Conservation (phyloP, 2,329 filamentous ascomycete genomes). For the Pseudocercospora fijiensis region DNA sequence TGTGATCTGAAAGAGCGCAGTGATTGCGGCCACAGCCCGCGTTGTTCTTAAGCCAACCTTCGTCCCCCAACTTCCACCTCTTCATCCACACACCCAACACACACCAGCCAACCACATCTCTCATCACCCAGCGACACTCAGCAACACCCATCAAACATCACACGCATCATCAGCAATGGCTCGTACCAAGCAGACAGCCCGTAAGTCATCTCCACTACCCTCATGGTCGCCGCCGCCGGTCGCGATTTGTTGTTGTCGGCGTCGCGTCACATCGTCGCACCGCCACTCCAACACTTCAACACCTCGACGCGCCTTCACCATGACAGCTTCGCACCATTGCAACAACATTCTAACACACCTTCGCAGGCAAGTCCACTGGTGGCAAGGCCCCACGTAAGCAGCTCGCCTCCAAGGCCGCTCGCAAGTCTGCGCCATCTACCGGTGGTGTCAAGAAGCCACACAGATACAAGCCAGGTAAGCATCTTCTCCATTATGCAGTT, state of each 20-base stretch:
- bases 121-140: conserved; percentile 25
- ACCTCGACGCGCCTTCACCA: conserved; percentile 24
- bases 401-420: conserved; percentile 97
- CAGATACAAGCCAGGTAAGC: conserved; percentile 53
- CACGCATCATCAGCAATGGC: conserved; percentile 47
- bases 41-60: conserved; percentile 16
- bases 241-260: conserved; percentile 26
- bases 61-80: conserved; percentile 21
- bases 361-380: conserved; percentile 69
- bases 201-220: conserved; percentile 44
- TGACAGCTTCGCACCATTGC: conserved; percentile 16
- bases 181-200: conserved; percentile 57
- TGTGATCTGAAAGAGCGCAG: background rate
- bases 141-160: conserved; percentile 33
- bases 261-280: conserved; percentile 25
- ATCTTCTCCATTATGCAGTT: conserved; percentile 12
- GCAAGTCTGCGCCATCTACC: conserved; percentile 96
- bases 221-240: conserved; percentile 27
- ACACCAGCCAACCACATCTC: conserved; percentile 21
- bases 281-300: conserved; percentile 23
- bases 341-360: conserved; percentile 37
- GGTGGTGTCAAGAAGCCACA: conserved; percentile 64
- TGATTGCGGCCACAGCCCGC: background rate
- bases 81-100: conserved; percentile 24
- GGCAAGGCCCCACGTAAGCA: conserved; percentile 83